Evolutionary conservation across 1,284 basidiomycete species (phyloP).

Genomic region (Puccinia coronata): DNA sequence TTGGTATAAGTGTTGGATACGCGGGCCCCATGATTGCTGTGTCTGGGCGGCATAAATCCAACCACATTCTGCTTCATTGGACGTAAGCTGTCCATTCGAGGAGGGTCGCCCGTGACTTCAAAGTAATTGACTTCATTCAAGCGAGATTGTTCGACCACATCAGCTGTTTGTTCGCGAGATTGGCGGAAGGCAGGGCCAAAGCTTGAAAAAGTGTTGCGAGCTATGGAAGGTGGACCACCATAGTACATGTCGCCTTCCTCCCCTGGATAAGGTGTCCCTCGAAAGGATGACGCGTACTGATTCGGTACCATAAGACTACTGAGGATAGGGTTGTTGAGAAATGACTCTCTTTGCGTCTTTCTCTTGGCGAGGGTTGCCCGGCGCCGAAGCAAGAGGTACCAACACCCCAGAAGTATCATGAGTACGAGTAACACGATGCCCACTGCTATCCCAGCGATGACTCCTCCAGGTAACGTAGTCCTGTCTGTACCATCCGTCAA

Average conservation of each 20-base stretch:
- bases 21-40: background rate
- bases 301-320: conserved; percentile 30
- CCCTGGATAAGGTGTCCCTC: conserved; percentile 34
- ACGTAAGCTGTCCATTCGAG: conserved; percentile 17
- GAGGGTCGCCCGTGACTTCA: background rate
- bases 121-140: conserved; percentile 29
- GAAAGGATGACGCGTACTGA: conserved; percentile 23
- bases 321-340: conserved; percentile 28
- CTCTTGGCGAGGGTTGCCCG: conserved; percentile 1
- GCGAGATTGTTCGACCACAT: background rate
- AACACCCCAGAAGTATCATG: conserved; percentile 5
- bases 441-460: conserved; percentile 7
- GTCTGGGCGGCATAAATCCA: background rate
- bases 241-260: conserved; percentile 42
- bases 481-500: background rate
- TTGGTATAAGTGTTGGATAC: conserved; percentile 3
- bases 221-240: conserved; percentile 9
- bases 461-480: background rate
- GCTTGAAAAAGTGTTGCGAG: background rate
- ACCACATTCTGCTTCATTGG: background rate
- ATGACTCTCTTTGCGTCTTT: conserved; percentile 18
- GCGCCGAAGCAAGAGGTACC: conserved; percentile 22
- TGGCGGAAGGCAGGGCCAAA: background rate
- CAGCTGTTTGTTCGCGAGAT: background rate
- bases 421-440: conserved; percentile 1